Base-by-base conservation (phyloP, 495 filamentous ascomycete genomes). In the Aspergillus cavernicola region DNA sequence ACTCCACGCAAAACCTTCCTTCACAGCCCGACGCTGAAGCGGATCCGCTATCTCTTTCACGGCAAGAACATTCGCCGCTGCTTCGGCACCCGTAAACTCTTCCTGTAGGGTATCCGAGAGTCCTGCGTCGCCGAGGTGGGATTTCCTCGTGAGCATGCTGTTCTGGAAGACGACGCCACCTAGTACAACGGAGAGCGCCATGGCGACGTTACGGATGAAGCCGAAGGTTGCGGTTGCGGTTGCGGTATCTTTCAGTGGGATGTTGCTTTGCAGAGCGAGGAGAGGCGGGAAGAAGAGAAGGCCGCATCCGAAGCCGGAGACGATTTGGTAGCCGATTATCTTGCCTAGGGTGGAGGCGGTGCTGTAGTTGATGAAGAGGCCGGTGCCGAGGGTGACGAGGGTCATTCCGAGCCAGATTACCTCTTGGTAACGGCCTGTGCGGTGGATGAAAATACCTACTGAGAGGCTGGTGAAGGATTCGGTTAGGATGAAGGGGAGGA, bases 121-220 rank as follows among this genome's bases (percentile, higher is more conserved):
- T 2, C 82, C 83, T 11, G 76, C 72, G 5, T 70, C 69, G 3
- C 56, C 49, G 2, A 86, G 71, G 2, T 38, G 55, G 0, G 66
- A 33, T 4, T 62, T 61, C 36, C 63, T 74, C 29, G 60, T 43
- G 16, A 61, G 47, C 83, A 87, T 86, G 37, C 80, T 71, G 48
- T 84, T 82, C 55, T 81, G 78, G 64, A 95, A 95, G 24, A 96
- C 82, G 2, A 91, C 87, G 12, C 87, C 81, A 13, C 90, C 90
- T 20, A 93, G 79, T 18, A 91, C 88, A 22, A 93, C 81, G 6
- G 83, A 85, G 19, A 87, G 79, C 11, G 85, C 76, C 0, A 84
- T 88, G 1, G 82, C 83, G 6, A 96, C 70, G 57, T 87, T 85
- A 4, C 89, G 80, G 29, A 88, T 73, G 64, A 92, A 92, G 1